These are phyloP conservation scores for Pyrrhoderma lamaoense DNA, from an alignment of 1,284 basidiomycete species.

Conservation along the genomic window DNA sequence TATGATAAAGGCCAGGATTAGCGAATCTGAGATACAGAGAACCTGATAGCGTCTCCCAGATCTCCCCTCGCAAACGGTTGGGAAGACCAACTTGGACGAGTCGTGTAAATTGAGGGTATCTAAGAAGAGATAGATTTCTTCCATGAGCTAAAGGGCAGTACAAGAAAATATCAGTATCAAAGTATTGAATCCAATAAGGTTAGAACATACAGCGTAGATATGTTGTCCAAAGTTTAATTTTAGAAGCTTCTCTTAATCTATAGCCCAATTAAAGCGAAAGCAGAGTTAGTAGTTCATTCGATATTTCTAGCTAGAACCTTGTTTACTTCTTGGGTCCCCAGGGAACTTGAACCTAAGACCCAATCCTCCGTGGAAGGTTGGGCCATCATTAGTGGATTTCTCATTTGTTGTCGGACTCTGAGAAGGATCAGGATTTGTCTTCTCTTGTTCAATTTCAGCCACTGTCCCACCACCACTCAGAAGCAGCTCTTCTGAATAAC, in stretches of 20 bases:
- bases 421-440: constrained; percentile 59
- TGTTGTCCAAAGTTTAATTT: constrained; percentile 93
- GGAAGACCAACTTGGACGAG: constrained; percentile 97
- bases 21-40: constrained; percentile 88
- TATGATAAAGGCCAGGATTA: constrained; percentile 82
- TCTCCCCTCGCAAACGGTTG: constrained; percentile 90
- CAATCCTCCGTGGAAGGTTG: constrained; percentile 75
- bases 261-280: background rate
- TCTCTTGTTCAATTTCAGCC: constrained; percentile 51
- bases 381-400: constrained; percentile 29
- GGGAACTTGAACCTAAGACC: constrained; percentile 89
- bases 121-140: constrained; percentile 84
- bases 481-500: constrained; percentile 93
- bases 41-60: constrained; percentile 97
- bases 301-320: background rate
- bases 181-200: background rate
- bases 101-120: constrained; percentile 95
- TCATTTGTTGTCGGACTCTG: constrained; percentile 23
- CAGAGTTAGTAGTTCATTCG: background rate
- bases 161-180: background rate
- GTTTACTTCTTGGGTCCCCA: constrained; percentile 83
- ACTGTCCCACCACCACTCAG: constrained; percentile 32
- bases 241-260: constrained; percentile 90
- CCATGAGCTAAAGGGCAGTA: constrained; percentile 57
- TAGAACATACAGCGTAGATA: constrained; percentile 69